Evolutionary conservation across 169 alveolate species (phyloP).

Genomic region (Plasmodium gonderi): DNA sequence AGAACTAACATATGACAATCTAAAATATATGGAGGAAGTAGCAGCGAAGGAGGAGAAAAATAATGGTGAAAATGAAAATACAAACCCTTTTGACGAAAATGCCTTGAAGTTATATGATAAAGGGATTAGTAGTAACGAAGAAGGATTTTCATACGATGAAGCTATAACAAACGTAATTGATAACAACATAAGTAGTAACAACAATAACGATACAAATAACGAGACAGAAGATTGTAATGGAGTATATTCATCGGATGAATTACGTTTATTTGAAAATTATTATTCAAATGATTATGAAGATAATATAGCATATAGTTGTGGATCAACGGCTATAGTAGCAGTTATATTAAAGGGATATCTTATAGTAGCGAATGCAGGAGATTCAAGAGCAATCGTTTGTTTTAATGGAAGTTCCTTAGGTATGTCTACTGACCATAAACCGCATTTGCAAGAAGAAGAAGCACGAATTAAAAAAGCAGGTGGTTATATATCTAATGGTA

Average conservation of each 20-base stretch:
- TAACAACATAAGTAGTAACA: conserved; percentile 54
- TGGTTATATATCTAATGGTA: conserved; percentile 95
- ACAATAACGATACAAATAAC: background rate
- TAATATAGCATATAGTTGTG: conserved; percentile 87
- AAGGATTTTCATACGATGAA: conserved; percentile 45
- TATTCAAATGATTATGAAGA: conserved; percentile 77
- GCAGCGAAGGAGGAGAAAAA: conserved; percentile 23
- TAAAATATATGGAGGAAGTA: conserved; percentile 38
- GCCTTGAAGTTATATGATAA: conserved; percentile 11
- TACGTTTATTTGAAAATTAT: conserved; percentile 59
- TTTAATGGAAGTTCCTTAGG: conserved; percentile 93
- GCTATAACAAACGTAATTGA: conserved; percentile 59
- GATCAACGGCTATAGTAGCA: conserved; percentile 92
- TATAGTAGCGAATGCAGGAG: conserved; percentile 99
- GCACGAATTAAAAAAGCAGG: conserved; percentile 95
- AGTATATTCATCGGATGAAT: conserved; percentile 45
- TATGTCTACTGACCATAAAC: conserved; percentile 98
- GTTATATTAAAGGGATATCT: conserved; percentile 85
- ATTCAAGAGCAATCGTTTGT: conserved; percentile 97
- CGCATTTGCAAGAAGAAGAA: conserved; percentile 94
- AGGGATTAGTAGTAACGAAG: conserved; percentile 19
- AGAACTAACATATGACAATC: conserved; percentile 65
- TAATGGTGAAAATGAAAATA: background rate
- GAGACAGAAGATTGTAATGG: conserved; percentile 59
- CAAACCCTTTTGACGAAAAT: conserved; percentile 13